Percentiles rank a stretch among this genome's conserved stretches.
phyloP scores from a whole-genome alignment of 2,329 filamentous ascomycete species.

The Paramyrothecium roridum region DNA sequence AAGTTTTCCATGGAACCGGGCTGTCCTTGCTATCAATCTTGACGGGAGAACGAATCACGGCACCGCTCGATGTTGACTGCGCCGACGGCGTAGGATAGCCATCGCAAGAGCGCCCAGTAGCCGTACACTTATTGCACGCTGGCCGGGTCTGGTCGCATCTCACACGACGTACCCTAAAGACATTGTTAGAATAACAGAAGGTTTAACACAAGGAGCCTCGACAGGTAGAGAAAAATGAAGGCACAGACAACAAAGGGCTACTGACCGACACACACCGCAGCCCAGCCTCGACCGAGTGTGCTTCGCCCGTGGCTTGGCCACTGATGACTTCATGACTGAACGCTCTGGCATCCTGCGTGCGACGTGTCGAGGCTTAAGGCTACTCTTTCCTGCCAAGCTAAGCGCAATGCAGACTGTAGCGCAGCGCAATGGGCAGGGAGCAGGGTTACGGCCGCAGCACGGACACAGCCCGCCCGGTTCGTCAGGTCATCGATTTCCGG shows the following conservation, averaged over 20 bases:
- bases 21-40: not conserved
- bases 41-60: not conserved
- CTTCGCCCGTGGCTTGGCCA: not conserved
- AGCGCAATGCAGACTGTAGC: no score
- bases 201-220: no score
- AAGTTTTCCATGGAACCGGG: not conserved
- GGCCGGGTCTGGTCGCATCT: not conserved
- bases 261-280: constrained; percentile 1
- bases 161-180: not conserved
- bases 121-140: not conserved
- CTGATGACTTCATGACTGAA: not conserved
- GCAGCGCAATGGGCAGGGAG: not conserved
- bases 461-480: not conserved
- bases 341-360: no score
- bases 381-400: no score
- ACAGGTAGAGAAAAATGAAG: not conserved
- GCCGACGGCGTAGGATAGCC: not conserved
- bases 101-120: not conserved
- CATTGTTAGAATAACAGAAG: not conserved
- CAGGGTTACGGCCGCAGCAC: not conserved
- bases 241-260: not conserved
- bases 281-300: not conserved
- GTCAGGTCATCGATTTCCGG: not conserved
- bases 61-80: not conserved
- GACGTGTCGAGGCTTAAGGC: no score